Base-by-base conservation (phyloP, 495 filamentous ascomycete genomes). In the Penicillium flavigenum region DNA sequence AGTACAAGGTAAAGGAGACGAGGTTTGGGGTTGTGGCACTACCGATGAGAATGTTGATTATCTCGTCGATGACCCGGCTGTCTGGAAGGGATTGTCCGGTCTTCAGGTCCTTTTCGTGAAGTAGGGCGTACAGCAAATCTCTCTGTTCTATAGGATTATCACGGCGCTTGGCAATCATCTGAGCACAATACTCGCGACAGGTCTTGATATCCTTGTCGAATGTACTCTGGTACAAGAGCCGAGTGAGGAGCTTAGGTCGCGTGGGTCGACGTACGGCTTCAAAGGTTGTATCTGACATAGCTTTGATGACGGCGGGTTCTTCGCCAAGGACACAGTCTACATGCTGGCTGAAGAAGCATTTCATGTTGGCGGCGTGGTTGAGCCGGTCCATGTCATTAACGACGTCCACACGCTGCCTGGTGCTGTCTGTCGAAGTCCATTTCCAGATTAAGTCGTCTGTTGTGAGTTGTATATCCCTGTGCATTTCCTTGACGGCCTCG, bases 371-470 rank as follows among this genome's bases (percentile, higher is more conserved):
- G 42, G 88, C 86, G 20, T 92, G 73, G 47, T 88, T 84, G 27
- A 90, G 70, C 14, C 86, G 79, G 19, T 90, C 89, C 51, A 92
- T 83, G 63, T 91, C 87, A n/a, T 86, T 83, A 0, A 83, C 78
- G 3, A 83, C 80, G 45, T 77, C 72, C 51, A 92, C 85, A 22
- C 76, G 72, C 41, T 83, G 65, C n/a, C 71, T 63, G 0, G 80
- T 60, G 0, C 80, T 81, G 49, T 80, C 76, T 14, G 45, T 50
- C 5, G 58, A 39, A 22, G 68, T 84, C 87, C 88, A 92, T 65
- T 91, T 91, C 56, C 82, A 73, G 29, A 83, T 79, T 49, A 92
- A 68, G 52, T 94, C 88, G 0, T 72, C 71, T 3, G 85, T 79
- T 39, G 89, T 82, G 58, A 87, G 85, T 42, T 81, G 81, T 79